Conservation (phyloP, 768 basidiomycete genomes). For the Calvatia gigantea region DNA sequence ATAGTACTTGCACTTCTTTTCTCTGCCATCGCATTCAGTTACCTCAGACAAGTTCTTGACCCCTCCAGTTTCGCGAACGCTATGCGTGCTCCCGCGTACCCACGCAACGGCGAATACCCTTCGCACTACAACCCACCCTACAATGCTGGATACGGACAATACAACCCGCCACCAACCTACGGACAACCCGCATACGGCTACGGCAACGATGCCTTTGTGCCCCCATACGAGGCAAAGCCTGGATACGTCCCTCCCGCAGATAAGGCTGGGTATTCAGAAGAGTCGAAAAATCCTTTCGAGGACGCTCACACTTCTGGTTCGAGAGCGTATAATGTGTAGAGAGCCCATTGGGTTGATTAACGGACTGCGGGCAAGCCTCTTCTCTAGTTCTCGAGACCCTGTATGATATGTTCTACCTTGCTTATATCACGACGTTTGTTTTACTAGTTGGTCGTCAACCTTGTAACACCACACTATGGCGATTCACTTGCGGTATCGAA, state of each 20-base stretch:
- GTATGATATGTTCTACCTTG: too few species aligned
- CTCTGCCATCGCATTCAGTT: conserved; percentile 62
- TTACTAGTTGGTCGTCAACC: too few species aligned
- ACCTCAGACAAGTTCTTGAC: conserved; percentile 72
- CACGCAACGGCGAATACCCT: conserved; percentile 35
- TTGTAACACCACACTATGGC: too few species aligned
- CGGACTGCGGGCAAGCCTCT: neutral
- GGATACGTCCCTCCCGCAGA: conserved; percentile 5
- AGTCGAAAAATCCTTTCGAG: conserved; percentile 12
- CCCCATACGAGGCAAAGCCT: conserved; percentile 24
- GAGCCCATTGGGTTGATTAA: neutral
- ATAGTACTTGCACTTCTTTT: conserved; percentile 60
- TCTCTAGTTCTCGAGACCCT: neutral
- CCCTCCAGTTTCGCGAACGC: conserved; percentile 56
- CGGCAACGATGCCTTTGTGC: conserved; percentile 32
- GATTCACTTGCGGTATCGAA: too few species aligned
- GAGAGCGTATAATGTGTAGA: neutral
- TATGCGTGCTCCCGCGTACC: conserved; percentile 41
- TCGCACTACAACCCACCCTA: conserved; percentile 62
- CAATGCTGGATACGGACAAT: conserved; percentile 36
- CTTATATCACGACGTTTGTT: too few species aligned
- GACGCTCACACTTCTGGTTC: conserved; percentile 9
- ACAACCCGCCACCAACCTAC: conserved; percentile 49
- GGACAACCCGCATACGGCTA: conserved; percentile 36
- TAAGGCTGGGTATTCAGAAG: neutral